Base-by-base conservation (phyloP, 768 basidiomycete genomes). In the Lactarius trivialis region DNA sequence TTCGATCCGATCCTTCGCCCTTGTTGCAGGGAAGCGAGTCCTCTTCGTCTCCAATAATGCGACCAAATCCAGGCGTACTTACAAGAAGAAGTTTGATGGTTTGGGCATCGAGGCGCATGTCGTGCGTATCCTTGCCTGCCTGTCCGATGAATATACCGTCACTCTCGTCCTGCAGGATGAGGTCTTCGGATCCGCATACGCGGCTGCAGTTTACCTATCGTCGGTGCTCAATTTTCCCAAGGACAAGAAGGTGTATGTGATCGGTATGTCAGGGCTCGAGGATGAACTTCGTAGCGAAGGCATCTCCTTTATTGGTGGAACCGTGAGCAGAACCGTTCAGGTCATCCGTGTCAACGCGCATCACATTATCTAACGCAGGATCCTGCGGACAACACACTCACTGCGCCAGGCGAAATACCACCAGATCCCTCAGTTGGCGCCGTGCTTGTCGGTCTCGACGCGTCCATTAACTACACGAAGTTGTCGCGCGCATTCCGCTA, bases 11-110 rank as follows among this genome's bases (percentile, higher is more conserved):
- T 26, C 6, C 59, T 41, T 52, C 26, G 26, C 24, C 24, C 45
- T 33, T 60, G 50, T 43, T 26, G 53, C 39, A 66, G 57, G 60
- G 61, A 73, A 93, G 93, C 81, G 71, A 63, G 76, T 97, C 34
- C 75, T 98, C 11, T 98, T 98, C 70, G 94, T 97, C 55, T 98
- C 95, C 19, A 99, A 99, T 76, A 99, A 98, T 72, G 95, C 96
- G 51, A 91, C 88, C 59, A 96, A 98, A 76, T 96, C 93, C 6
- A 79, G 97, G 65, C 83, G 76, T 71, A 86, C 76, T 72, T 95
- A 95, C 82, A 94, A 92, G 78, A 76, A 76, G 50, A 96, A 95
- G 74, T 97, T 99, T 71, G 93, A 98, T 74, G 80, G 85, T 69
- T 82, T 98, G 56, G 93, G 91, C 43, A 80, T 98, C 37, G 80